Evolutionary conservation across 2,329 filamentous ascomycete genomes (phyloP), one percentile per base, ranked within the genome.

Genomic region (Xylaria digitata): DNA sequence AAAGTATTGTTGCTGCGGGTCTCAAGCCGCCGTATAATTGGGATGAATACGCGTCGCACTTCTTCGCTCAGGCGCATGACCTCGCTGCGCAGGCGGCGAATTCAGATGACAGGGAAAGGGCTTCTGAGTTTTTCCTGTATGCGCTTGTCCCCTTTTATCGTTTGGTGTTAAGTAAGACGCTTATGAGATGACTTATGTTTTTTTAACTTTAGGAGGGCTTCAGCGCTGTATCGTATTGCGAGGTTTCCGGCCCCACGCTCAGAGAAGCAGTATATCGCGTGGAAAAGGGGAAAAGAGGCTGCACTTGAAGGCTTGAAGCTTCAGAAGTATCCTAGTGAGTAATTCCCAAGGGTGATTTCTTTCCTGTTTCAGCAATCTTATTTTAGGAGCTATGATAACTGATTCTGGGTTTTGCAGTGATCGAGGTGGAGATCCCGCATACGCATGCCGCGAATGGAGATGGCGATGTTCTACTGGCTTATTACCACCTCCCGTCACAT

Each of bases 1-100:
- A 76, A 19, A 45, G 57, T 21, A 77, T 79, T 53, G 69, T 77
- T 34, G 65, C 71, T 19, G 76, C 76, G 57, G 79, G 79, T 0
- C 58, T 73, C 34, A 65, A 69, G 6, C 76, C 75, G 19, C 70
- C 75, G 0, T 79, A 78, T 43, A 63, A 78, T 55, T 78, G 76
- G 76, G 77, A 79, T 61, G 76, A 77, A 56, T 79, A 79, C 65
- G 77, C 77, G n/a, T 52, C 70, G 9, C 73, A 72, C 58, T 79
- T 79, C 71, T 76, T 79, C 58, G 73, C 74, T 1, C 74, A 74
- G 42, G 77, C 76, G 0, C 66, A 75, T 48, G 68, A 74, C 45
- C 77, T 79, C 8, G 68, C 73, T 0, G 68, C 65, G 15, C 61
- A 23, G 8, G 75, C 74, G 1, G 30, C 57, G 26, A 50, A 42